A percentile compares a stretch with the other conserved stretches of the same genome.
phyloP scores from a whole-genome alignment of 2,329 filamentous ascomycete genomes.

The Madurella fahalii region DNA sequence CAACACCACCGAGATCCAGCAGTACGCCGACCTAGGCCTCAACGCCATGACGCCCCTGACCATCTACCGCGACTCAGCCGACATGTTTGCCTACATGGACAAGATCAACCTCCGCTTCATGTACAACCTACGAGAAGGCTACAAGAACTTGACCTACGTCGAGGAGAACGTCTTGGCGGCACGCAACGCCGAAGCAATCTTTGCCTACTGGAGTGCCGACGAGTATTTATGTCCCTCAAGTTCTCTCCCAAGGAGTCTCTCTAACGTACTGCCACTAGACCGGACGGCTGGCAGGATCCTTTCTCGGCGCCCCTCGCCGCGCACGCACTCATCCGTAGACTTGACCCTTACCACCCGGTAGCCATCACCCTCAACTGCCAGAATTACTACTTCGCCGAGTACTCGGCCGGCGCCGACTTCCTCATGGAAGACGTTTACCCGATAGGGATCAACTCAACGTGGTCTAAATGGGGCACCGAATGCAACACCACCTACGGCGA shows the following conservation, averaged over 20 bases:
- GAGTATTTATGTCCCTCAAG: constrained; percentile 32
- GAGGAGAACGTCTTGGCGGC: constrained; percentile 37
- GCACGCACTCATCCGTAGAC: constrained; percentile 41
- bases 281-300: constrained; percentile 54
- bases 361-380: constrained; percentile 58
- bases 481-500: constrained; percentile 58
- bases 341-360: constrained; percentile 60
- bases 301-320: constrained; percentile 43
- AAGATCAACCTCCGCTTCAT: constrained; percentile 38
- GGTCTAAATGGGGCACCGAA: constrained; percentile 50
- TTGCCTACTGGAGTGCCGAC: constrained; percentile 44
- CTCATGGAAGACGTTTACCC: constrained; percentile 59
- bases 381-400: constrained; percentile 56
- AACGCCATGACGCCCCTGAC: constrained; percentile 44
- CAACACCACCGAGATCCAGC: constrained; percentile 32
- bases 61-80: constrained; percentile 35
- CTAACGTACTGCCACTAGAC: constrained; percentile 28
- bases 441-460: constrained; percentile 52
- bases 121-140: constrained; percentile 44
- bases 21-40: constrained; percentile 37
- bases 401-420: constrained; percentile 53
- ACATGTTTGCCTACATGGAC: constrained; percentile 39
- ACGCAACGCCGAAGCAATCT: constrained; percentile 38
- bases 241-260: background rate
- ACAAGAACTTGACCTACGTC: constrained; percentile 41